Percentiles rank a stretch among this genome's conserved stretches.
These are phyloP conservation scores for Scedosporium aurantiacum DNA, from an alignment of 2,329 filamentous ascomycete species.

Conservation along the genomic window DNA sequence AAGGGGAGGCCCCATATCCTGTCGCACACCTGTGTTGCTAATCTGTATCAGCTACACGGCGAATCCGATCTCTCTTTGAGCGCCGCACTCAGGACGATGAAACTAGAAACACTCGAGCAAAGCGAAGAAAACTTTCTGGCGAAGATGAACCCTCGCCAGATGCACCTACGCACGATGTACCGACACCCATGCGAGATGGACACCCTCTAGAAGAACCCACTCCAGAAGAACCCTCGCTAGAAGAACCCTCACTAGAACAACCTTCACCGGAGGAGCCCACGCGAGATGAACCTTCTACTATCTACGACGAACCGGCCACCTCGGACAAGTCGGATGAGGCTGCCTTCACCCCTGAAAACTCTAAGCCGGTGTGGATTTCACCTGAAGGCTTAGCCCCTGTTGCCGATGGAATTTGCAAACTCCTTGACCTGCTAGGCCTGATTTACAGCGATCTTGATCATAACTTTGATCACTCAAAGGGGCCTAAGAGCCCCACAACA, in stretches of 20 bases:
- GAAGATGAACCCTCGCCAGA: background rate
- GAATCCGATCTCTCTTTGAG: background rate
- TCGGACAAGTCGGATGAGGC: background rate
- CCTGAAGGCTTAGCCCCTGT: background rate
- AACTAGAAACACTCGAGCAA: background rate
- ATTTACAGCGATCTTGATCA: background rate
- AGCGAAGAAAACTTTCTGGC: slow-evolving; percentile 1
- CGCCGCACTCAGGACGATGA: background rate
- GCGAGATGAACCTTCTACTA: too few relatives aligned
- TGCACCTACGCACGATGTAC: background rate
- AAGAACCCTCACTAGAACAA: too few relatives aligned
- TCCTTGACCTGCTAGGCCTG: background rate
- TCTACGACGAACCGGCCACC: background rate
- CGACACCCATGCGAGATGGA: background rate
- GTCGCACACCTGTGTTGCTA: background rate
- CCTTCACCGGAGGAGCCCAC: too few relatives aligned
- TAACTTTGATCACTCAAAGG: background rate
- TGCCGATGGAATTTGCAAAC: background rate
- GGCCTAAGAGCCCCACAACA: background rate
- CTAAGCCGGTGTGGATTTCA: background rate
- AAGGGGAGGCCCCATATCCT: background rate
- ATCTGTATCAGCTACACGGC: background rate
- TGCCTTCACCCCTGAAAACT: background rate
- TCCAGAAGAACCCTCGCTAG: too few relatives aligned
- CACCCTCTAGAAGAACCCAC: too few relatives aligned